Conservation (phyloP, 2,329 filamentous ascomycete genomes). For the Penicillium rolfsii region DNA sequence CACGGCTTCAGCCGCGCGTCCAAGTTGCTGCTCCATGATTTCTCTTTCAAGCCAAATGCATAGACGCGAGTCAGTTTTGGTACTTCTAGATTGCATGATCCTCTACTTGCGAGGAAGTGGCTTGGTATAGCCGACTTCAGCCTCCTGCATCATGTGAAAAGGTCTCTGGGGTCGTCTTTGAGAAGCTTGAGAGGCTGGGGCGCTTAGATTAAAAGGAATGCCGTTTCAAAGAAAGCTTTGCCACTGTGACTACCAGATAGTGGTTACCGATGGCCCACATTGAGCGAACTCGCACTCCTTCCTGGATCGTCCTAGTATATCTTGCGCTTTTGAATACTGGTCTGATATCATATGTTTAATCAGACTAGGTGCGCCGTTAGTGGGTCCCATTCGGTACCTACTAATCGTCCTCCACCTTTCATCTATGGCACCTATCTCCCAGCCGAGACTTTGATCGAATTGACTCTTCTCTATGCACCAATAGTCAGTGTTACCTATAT, state of each 20-base stretch:
- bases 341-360: no score
- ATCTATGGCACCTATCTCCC: neutral
- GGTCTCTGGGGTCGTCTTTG: neutral
- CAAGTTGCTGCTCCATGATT: neutral
- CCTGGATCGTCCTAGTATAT: neutral
- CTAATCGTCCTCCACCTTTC: neutral
- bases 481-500: no score
- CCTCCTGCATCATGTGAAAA: neutral
- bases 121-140: neutral
- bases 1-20: neutral
- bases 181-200: neutral
- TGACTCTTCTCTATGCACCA: no score
- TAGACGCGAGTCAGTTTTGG: neutral
- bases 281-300: neutral
- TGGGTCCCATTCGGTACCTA: neutral
- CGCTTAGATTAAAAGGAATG: neutral
- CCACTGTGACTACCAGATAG: neutral
- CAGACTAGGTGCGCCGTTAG: no score
- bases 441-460: neutral
- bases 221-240: neutral
- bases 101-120: neutral
- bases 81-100: neutral
- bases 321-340: neutral
- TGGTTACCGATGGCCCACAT: neutral
- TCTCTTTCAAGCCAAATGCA: neutral